Evolutionary conservation across 306 rosid genomes (phyloP).

Genomic region (Myrica gale): DNA sequence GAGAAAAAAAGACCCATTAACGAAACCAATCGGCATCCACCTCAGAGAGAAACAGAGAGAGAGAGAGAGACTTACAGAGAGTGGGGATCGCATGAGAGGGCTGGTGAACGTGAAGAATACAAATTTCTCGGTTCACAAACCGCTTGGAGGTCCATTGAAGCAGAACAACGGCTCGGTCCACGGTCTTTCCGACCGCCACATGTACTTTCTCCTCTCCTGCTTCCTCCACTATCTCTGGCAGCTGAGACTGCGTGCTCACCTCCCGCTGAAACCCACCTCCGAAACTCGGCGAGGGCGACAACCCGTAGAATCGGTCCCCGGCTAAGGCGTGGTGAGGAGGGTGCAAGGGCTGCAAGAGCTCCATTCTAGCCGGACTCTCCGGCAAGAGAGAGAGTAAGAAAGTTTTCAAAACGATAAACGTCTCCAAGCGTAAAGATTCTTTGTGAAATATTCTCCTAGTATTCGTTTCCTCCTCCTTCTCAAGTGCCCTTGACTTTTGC

Average conservation of each 20-base stretch:
- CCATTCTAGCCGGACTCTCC: constrained; percentile 37
- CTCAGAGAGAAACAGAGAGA: no score
- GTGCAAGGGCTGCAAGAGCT: constrained; percentile 50
- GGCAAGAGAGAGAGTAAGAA: not conserved
- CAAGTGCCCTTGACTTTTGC: constrained; percentile 33
- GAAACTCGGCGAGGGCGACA: constrained; percentile 32
- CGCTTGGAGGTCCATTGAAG: not conserved
- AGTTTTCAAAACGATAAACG: not conserved
- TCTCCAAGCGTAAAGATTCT: not conserved
- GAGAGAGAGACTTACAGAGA: no score
- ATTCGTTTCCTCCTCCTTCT: not conserved
- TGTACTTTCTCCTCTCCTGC: not conserved
- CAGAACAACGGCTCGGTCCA: not conserved
- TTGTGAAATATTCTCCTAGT: not conserved
- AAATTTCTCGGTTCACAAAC: no score
- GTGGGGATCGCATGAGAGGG: no score
- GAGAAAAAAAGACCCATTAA: no score
- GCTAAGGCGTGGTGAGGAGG: constrained; percentile 31
- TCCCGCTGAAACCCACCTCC: constrained; percentile 26
- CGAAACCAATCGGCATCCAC: no score
- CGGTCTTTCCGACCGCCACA: not conserved
- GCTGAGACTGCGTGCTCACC: constrained; percentile 30
- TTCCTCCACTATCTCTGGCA: not conserved
- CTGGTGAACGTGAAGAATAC: no score
- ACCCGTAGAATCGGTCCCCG: constrained; percentile 33